Base-by-base conservation (phyloP, 2,329 filamentous ascomycete genomes). In the Ophiostoma himal-ulmi region DNA sequence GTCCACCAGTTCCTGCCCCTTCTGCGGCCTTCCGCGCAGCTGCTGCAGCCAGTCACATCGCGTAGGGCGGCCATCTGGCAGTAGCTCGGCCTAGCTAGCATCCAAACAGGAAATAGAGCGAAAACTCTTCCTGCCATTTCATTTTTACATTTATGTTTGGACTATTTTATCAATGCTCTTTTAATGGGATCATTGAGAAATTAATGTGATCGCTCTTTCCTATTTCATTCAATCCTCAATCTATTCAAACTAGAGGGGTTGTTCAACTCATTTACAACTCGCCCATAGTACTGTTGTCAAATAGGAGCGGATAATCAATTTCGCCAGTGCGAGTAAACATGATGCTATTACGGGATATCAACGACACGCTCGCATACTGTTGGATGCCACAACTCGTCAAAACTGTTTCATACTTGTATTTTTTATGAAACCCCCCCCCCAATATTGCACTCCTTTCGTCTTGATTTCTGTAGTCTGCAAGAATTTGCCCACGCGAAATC, bases 21-120 rank as follows among this genome's bases (percentile, higher is more conserved):
- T 71, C 14, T 71, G 48, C 44, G 48, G 44, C 22, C 44, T 69
- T 68, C 64, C 68, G 64, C 68, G 22, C 37, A 62, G 41, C 54
- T 52, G 5, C 22, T 60, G 48, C 52, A 57, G 70, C 70, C 70
- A 71, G 70, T 71, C 66, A 70, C 26, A 70, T 68, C 68, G 66
- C 66, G 68, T 64, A 67, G 6, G 37, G 68, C 65, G 68, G 65
- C 68, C 70, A 68, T 69, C 68, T 71, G 65, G 44, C 68, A 70
- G 54, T 39, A 65, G 64, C 68, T 65, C 48, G 20, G n/a, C 17
- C 20, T 26, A 34, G 30, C 60, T 64, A 41, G 22, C 37, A 30
- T 41, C 37, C 30, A 52, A 70, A 37, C 48, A 44, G 69, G 69
- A 22, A 22, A 68, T 60, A 68, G 26, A 68, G 67, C 54, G 36